Conservation (phyloP, 495 filamentous ascomycete species). For the Trichoderma erinaceum region DNA sequence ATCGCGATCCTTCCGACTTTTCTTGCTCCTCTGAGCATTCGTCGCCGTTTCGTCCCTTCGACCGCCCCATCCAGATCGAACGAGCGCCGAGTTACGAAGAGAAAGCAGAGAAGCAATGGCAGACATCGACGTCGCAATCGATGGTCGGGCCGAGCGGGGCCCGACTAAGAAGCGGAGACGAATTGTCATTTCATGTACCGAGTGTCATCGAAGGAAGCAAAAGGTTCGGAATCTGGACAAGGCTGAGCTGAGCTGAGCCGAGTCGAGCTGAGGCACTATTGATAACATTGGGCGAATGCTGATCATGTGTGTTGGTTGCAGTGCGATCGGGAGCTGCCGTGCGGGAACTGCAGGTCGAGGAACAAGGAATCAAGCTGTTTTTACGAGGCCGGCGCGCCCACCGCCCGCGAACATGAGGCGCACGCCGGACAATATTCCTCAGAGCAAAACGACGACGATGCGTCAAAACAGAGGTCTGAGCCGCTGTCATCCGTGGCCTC, state of each 20-base stretch:
- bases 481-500: conserved; percentile 27
- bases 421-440: background rate
- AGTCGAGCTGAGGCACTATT: no score
- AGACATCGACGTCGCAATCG: background rate
- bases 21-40: background rate
- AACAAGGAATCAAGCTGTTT: conserved; percentile 43
- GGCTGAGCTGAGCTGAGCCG: background rate
- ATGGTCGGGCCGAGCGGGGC: conserved; percentile 7
- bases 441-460: conserved; percentile 9
- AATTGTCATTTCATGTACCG: conserved; percentile 54
- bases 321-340: conserved; percentile 57
- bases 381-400: conserved; percentile 43
- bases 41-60: background rate
- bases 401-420: background rate
- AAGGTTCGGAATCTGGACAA: conserved; percentile 38
- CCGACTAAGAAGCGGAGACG: conserved; percentile 47
- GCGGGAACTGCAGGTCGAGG: conserved; percentile 53
- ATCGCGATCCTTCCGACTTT: background rate
- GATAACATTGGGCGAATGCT: background rate
- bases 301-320: conserved; percentile 21
- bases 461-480: conserved; percentile 16
- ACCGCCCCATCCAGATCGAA: background rate
- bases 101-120: background rate
- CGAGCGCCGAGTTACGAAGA: background rate
- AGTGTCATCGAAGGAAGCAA: conserved; percentile 59